Base-by-base conservation (phyloP, 1,284 basidiomycete species). In the Moesziomyces sp. region DNA sequence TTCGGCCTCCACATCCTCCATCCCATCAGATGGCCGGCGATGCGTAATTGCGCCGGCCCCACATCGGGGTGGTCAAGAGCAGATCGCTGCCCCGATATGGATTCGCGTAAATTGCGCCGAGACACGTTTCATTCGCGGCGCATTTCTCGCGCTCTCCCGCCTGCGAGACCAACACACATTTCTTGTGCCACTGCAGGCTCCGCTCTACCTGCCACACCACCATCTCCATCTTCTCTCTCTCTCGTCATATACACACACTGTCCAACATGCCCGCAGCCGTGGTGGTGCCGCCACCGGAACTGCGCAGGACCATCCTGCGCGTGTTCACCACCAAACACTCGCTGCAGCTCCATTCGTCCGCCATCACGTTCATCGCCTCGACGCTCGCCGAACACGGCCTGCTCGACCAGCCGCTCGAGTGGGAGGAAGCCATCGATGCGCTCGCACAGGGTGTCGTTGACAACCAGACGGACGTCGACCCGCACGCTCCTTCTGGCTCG, bases 341-440 rank as follows among this genome's bases (percentile, higher is more conserved):
- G 30, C 65, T 83, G 16, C 80, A 82, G 54, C 69, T 83, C n/a
- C 79, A 82, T 45, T 71, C 81, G 5, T 80, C 79, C 19, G 79
- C 82, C 10, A 70, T 83, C 46, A 44, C 67, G 14, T 83, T 82
- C 58, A 80, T 83, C 51, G 76, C 72, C 21, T 58, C 58, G 19
- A 82, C 81, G 3, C 59, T 83, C 0, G 72, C 75, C 19, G 64
- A 68, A 11, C 82, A 83, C 58, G 80, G 72, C 9, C 61, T 83
- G 13, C 52, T 82, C 9, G 52, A 64, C 19, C 74, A 78, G 16
- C 67, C 76, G 23, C 66, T 66, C 2, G 70, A 72, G 42, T 76
- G 73, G 79, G 54, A 63, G n/a, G 82, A 83, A 35, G 81, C 82
- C 13, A 72, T 83, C 45, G 80, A 83, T n/a, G 77, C 77, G 43